These are phyloP conservation scores for Endothia cerciana DNA, from an alignment of 2,329 filamentous ascomycete species.

Conservation along the genomic window DNA sequence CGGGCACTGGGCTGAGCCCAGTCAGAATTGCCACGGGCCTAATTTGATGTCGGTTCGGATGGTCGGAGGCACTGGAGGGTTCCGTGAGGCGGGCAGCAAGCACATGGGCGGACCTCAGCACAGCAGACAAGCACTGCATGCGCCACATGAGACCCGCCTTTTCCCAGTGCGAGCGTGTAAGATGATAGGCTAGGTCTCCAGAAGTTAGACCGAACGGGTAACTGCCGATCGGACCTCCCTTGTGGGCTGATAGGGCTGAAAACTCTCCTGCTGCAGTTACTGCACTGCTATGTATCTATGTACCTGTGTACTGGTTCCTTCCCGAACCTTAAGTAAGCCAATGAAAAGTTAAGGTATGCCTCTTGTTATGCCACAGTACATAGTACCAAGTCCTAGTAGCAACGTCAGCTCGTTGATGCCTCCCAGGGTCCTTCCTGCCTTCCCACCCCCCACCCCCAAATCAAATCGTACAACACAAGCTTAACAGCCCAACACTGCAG, in stretches of 20 bases:
- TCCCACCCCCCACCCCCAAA: neutral
- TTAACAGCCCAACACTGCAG: neutral
- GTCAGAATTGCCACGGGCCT: neutral
- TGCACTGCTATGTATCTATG: neutral
- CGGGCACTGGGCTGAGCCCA: conserved; percentile 10
- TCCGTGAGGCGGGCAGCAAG: neutral
- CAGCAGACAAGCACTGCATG: neutral
- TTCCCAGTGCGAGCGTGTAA: conserved; percentile 13
- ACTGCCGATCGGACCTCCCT: neutral
- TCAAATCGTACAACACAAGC: neutral
- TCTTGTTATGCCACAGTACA: neutral
- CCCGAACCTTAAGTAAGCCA: neutral
- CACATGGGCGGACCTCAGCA: neutral
- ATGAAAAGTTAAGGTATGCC: neutral
- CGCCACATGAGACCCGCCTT: neutral
- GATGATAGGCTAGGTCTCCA: conserved; percentile 4
- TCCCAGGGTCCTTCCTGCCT: conserved; percentile 1
- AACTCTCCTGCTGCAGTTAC: neutral
- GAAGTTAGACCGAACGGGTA: conserved; percentile 5
- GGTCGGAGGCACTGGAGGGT: neutral
- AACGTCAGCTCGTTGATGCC: conserved; percentile 26
- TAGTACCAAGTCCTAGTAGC: neutral
- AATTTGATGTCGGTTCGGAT: neutral
- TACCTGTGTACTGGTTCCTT: neutral
- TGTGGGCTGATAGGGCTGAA: neutral